Evolutionary conservation across 2,329 filamentous ascomycete species (phyloP).

Genomic region (Moelleriella libera): DNA sequence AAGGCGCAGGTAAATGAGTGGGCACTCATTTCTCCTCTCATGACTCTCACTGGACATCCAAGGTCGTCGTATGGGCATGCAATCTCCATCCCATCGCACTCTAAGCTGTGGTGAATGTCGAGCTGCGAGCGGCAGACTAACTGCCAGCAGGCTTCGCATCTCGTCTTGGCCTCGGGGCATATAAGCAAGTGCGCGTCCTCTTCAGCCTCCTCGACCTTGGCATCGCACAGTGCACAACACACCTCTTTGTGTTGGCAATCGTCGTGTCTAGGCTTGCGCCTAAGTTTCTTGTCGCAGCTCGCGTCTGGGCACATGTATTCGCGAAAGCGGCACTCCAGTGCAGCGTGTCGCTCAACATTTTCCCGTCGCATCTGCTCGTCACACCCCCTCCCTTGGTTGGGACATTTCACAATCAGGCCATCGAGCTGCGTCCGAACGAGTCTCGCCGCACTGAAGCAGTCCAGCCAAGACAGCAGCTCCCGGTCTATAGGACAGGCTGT

Average conservation of each 20-base stretch:
- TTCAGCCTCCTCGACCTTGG: slow-evolving; percentile 30
- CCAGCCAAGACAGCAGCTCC: slow-evolving; percentile 22
- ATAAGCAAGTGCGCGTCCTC: slow-evolving; percentile 18
- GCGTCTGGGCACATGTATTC: slow-evolving; percentile 40
- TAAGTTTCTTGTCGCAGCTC: slow-evolving; percentile 35
- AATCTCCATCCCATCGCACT: slow-evolving; percentile 35
- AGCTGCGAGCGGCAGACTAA: slow-evolving; percentile 29
- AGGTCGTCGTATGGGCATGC: slow-evolving; percentile 30
- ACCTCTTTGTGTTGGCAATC: slow-evolving; percentile 40
- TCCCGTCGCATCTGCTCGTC: slow-evolving; percentile 34
- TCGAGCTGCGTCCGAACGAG: slow-evolving; percentile 48
- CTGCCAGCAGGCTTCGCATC: slow-evolving; percentile 34
- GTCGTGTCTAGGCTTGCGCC: slow-evolving; percentile 33
- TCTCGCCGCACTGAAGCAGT: slow-evolving; percentile 26
- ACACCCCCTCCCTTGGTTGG: slow-evolving; percentile 37
- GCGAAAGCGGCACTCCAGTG: slow-evolving; percentile 40
- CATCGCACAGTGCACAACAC: slow-evolving; percentile 39
- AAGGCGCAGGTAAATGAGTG: slow-evolving; percentile 38
- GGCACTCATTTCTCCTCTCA: slow-evolving; percentile 22
- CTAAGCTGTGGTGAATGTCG: slow-evolving; percentile 28
- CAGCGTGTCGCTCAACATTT: slow-evolving; percentile 39
- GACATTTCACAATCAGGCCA: slow-evolving; percentile 42
- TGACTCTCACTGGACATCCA: slow-evolving; percentile 19
- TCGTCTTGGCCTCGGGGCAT: slow-evolving; percentile 31
- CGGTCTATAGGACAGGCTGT: slow-evolving; percentile 44